phyloP scores from a whole-genome alignment of 1,284 basidiomycete species.

The Puccinia novopanici region DNA sequence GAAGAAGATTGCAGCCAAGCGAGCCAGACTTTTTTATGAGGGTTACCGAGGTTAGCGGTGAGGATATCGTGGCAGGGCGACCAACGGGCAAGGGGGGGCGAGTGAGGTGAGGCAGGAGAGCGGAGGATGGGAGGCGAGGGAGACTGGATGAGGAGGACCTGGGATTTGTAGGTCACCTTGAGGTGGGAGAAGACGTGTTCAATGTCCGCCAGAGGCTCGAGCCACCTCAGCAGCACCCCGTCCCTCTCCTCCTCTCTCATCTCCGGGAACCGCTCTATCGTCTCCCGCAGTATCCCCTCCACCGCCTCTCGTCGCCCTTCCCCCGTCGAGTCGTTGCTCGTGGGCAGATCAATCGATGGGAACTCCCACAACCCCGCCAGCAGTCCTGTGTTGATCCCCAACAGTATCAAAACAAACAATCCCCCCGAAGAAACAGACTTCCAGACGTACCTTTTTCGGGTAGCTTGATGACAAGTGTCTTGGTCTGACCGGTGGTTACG shows the following conservation, averaged over 20 bases:
- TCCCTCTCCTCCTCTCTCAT: neutral
- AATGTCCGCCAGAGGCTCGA: neutral
- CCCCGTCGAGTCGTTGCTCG: conserved; percentile 13
- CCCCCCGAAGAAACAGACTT: no score
- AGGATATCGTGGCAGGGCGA: neutral
- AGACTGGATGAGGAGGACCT: conserved; percentile 9
- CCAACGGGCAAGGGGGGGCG: conserved; percentile 10
- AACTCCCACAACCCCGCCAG: conserved; percentile 84
- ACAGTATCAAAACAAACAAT: no score
- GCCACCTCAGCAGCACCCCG: neutral
- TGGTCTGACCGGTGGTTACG: conserved; percentile 46
- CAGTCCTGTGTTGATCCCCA: conserved; percentile 67
- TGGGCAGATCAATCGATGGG: conserved; percentile 64
- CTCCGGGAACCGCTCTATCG: neutral
- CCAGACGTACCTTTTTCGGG: conserved; percentile 63
- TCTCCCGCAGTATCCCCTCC: neutral
- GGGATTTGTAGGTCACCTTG: conserved; percentile 18
- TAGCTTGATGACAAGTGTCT: conserved; percentile 33
- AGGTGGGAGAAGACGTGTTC: conserved; percentile 35
- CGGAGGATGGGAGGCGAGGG: neutral
- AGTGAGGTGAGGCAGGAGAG: neutral
- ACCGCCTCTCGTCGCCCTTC: neutral
- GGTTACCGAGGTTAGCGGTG: conserved; percentile 38
- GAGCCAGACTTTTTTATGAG: conserved; percentile 43
- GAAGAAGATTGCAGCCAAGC: neutral